phyloP scores from a whole-genome alignment of 1,284 basidiomycete genomes.

The Ceratobasidium sp. region DNA sequence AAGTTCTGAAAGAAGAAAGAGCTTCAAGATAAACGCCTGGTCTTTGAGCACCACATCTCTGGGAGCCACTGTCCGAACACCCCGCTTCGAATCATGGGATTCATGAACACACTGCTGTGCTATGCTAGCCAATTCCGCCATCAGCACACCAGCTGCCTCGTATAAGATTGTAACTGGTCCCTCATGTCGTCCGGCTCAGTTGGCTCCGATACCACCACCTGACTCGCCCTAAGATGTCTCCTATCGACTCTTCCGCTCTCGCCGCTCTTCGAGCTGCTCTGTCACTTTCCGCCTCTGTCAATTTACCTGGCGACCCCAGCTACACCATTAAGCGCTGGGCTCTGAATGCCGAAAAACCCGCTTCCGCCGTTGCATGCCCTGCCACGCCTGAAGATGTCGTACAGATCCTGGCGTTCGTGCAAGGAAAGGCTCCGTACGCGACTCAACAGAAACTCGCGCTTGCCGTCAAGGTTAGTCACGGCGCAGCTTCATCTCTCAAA shows the following conservation, averaged over 20 bases:
- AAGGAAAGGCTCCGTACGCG: constrained; percentile 18
- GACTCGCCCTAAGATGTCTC: constrained; percentile 9
- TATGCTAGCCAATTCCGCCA: no score
- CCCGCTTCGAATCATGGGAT: no score
- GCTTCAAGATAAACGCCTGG: no score
- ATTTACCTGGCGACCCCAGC: constrained; percentile 28
- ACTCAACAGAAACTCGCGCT: constrained; percentile 16
- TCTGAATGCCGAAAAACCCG: constrained; percentile 15
- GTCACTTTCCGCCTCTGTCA: neutral
- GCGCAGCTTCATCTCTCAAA: neutral
- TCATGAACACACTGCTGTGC: no score
- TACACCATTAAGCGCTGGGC: constrained; percentile 43
- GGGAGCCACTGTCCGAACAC: no score
- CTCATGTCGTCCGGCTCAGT: no score
- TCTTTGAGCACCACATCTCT: no score
- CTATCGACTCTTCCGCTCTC: constrained; percentile 16
- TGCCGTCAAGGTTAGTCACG: constrained; percentile 36
- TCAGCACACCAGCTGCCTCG: no score
- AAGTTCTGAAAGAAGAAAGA: no score
- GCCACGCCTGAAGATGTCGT: constrained; percentile 34
- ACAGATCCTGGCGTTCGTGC: constrained; percentile 18
- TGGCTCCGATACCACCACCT: no score
- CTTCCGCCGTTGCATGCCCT: constrained; percentile 5
- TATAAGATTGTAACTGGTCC: no score
- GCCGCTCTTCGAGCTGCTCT: constrained; percentile 3